Percentiles rank a stretch among this genome's conserved stretches.
These are phyloP conservation scores for Acorus calamus DNA, from an alignment of 106 monocot species.

Conservation along the genomic window DNA sequence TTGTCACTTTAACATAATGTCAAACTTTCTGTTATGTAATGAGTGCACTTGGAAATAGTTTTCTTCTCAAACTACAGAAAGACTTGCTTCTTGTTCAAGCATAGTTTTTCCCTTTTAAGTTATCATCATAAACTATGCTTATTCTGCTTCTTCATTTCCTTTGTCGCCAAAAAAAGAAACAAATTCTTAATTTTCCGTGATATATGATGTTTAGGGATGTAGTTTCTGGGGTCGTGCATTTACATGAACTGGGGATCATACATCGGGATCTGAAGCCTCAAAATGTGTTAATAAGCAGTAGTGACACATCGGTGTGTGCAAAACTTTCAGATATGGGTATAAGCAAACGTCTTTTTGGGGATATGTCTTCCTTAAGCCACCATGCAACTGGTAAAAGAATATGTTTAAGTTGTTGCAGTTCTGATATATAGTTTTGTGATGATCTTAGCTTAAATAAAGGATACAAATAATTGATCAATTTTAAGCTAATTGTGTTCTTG, in stretches of 20 bases:
- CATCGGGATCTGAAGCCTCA: slow-evolving; percentile 98
- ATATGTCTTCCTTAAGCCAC: slow-evolving; percentile 75
- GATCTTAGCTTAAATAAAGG: no score
- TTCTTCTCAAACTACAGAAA: no score
- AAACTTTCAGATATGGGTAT: slow-evolving; percentile 99
- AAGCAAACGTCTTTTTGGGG: slow-evolving; percentile 71
- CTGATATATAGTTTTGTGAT: no score
- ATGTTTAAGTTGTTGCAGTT: not conserved
- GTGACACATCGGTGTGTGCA: slow-evolving; percentile 34
- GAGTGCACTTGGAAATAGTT: no score
- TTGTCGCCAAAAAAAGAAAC: no score
- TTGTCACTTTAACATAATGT: no score
- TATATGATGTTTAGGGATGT: slow-evolving; percentile 41
- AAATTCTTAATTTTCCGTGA: no score
- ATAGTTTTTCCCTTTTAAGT: no score
- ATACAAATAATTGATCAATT: not conserved
- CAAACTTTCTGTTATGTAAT: no score
- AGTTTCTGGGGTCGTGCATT: slow-evolving; percentile 80
- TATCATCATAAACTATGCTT: no score
- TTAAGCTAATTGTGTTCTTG: not conserved
- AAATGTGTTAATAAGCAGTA: slow-evolving; percentile 81
- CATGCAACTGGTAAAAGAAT: slow-evolving; percentile 58
- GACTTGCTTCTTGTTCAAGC: no score
- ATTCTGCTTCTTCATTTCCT: no score
- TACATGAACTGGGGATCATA: slow-evolving; percentile 91